phyloP scores from a whole-genome alignment of 371 early-diverging fungal species.

The Mortierella sp. region DNA sequence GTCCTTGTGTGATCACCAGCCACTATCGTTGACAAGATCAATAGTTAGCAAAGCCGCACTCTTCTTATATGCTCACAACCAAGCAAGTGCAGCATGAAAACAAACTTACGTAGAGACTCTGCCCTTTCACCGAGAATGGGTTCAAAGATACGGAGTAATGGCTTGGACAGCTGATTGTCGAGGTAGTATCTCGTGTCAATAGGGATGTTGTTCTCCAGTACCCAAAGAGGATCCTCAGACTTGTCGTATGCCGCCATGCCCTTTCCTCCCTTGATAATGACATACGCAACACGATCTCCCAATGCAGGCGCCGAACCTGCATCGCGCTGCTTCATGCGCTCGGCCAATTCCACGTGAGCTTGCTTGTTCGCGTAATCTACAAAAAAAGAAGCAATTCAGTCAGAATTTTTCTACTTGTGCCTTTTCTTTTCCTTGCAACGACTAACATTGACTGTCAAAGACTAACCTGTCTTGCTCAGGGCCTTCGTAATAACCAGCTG shows the following conservation, averaged over 20 bases:
- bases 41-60: background rate
- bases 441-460: too few relatives aligned
- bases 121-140: slow-evolving; percentile 97
- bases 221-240: slow-evolving; percentile 99
- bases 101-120: slow-evolving; percentile 75
- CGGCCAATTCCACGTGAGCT: slow-evolving; percentile 98
- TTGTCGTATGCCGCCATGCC: slow-evolving; percentile 97
- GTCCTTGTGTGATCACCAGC: slow-evolving; percentile 95
- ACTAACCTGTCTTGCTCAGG: slow-evolving; percentile 87
- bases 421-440: background rate
- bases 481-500: slow-evolving; percentile 99
- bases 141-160: slow-evolving; percentile 98
- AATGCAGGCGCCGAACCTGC: slow-evolving; percentile 96
- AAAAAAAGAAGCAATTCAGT: background rate
- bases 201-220: slow-evolving; percentile 98
- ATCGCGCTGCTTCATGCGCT: slow-evolving; percentile 95
- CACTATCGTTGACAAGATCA: slow-evolving; percentile 65
- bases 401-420: background rate
- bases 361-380: slow-evolving; percentile 96
- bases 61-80: background rate
- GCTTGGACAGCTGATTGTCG: slow-evolving; percentile 98
- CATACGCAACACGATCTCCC: slow-evolving; percentile 99
- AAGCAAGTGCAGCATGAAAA: background rate
- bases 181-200: slow-evolving; percentile 99
- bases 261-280: slow-evolving; percentile 94